Conservation (phyloP, 495 filamentous ascomycete species). For the Neurospora sp. region DNA sequence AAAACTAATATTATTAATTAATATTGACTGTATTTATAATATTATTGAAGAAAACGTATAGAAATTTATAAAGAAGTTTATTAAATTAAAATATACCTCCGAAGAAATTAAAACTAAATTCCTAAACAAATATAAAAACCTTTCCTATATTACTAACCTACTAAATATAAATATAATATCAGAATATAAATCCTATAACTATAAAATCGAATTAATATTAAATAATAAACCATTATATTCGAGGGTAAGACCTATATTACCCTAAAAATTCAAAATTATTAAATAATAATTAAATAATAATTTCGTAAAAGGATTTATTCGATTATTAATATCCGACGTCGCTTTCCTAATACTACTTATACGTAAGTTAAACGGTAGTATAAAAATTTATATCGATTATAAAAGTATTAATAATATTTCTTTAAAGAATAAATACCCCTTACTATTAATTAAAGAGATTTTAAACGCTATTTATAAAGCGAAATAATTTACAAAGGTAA, state of each 20-base stretch:
- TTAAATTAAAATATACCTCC: no score
- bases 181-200: background rate
- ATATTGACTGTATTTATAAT: no score
- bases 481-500: background rate
- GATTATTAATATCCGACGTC: background rate
- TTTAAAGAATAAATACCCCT: background rate
- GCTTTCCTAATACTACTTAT: background rate
- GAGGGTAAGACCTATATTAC: accelerated
- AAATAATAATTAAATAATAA: background rate
- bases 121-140: background rate
- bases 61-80: no score
- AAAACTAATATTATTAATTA: no score
- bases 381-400: background rate
- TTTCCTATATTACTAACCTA: accelerated
- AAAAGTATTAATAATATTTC: background rate
- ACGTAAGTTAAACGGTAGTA: background rate
- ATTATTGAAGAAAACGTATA: no score
- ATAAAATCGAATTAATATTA: background rate
- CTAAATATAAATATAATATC: background rate
- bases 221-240: background rate
- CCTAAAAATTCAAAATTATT: background rate
- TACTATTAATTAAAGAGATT: background rate
- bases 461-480: background rate
- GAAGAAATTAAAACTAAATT: background rate
- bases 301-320: background rate